Evolutionary conservation across 805 yeast species (phyloP), one percentile per base, ranked within the genome.

Genomic region (Nakazawaea laoshanensis): DNA sequence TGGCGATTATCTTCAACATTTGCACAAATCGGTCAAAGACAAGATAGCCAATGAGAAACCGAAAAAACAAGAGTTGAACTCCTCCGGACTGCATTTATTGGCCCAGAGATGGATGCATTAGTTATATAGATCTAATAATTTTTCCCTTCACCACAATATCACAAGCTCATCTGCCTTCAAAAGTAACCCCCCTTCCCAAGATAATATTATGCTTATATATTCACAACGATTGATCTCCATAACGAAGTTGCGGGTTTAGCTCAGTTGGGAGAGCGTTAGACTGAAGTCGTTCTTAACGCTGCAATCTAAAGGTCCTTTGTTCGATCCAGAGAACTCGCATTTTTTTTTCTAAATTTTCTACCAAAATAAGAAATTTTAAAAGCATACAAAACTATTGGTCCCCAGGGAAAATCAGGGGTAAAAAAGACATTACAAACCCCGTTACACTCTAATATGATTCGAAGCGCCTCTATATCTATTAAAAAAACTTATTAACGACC

Each of bases 1-100:
- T 49, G 53, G 70, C 5, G 95, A 83, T 37, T 86, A 72, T 44
- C 59, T 89, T 41, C 59, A 74, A 6, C 67, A 67, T 24, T 57
- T 88, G 34, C 96, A 89, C 52, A 74, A 71, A 35, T 65, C 67
- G 7, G 72, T 82, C 19, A 66, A 62, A 31, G 70, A 61, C 11
- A 73, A 66, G 39, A 41, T 73, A 14, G 75, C 70, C 12, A 65
- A 62, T 29, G 75, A 70, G 12, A 35, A 35, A 14, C 38, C 38
- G 13, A 35, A 30, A 27, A 27, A 11, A 11, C 11, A 18, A 14
- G 29, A n/a, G 24, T 7, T 7, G 17, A 19, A n/a, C 6, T 5
- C 16, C 11, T n/a, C n/a, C 11, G 18, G 13, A 13, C 16, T 23
- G 8, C 19, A 16, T 13, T 15, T 17, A 4, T 33, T 33, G 13